Evolutionary conservation across 2,329 filamentous ascomycete genomes (phyloP).

Genomic region (Xylogone sp.): DNA sequence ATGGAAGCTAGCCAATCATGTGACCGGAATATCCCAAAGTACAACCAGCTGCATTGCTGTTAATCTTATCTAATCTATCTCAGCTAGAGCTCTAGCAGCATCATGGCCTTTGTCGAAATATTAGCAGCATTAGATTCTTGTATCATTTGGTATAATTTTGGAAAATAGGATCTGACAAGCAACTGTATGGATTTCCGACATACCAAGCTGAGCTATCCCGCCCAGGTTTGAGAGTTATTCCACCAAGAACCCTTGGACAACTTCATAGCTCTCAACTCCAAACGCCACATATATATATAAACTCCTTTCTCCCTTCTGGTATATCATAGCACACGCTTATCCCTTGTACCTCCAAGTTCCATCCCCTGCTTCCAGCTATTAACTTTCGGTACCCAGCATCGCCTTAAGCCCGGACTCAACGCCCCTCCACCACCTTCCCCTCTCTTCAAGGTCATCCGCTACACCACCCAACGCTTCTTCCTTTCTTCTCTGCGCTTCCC

Average conservation of each 20-base stretch:
- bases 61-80: too few relatives aligned
- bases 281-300: background rate
- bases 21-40: background rate
- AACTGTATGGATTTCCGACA: too few relatives aligned
- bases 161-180: too few relatives aligned
- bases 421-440: constrained; percentile 70
- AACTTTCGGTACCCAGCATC: constrained; percentile 55
- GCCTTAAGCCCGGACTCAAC: constrained; percentile 60
- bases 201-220: too few relatives aligned
- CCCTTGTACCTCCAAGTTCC: background rate
- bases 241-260: too few relatives aligned
- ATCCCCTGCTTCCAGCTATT: background rate
- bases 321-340: background rate
- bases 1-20: background rate
- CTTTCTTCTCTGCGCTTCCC: constrained; percentile 65
- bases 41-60: too few relatives aligned
- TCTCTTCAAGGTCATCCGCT: constrained; percentile 71
- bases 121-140: too few relatives aligned
- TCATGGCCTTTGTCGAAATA: too few relatives aligned
- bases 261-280: too few relatives aligned
- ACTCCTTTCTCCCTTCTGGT: background rate
- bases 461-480: constrained; percentile 63
- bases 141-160: too few relatives aligned
- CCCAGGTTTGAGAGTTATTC: too few relatives aligned
- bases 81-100: too few relatives aligned